Conservation (phyloP, 2,329 filamentous ascomycete genomes). For the Tothia fuscella region DNA sequence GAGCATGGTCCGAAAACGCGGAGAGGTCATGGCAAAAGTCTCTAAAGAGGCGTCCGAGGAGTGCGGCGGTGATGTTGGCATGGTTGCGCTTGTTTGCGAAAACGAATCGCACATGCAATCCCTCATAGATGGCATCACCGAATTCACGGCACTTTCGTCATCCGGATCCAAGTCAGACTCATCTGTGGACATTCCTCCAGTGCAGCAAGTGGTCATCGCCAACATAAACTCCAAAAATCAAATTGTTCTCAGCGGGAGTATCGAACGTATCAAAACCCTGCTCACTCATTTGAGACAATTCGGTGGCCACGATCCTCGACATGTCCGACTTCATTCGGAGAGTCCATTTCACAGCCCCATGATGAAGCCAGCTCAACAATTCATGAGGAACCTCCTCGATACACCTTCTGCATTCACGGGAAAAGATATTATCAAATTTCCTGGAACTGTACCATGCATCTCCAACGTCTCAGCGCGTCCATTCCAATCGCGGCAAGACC, state of each 20-base stretch:
- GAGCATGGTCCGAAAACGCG: constrained; percentile 62
- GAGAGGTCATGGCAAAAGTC: constrained; percentile 72
- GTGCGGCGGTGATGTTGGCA: constrained; percentile 75
- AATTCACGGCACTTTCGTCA: constrained; percentile 61
- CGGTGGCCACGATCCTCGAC: constrained; percentile 78
- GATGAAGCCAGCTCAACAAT: constrained; percentile 71
- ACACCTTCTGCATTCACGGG: constrained; percentile 38
- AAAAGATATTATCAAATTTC: constrained; percentile 61
- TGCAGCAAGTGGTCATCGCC: constrained; percentile 79
- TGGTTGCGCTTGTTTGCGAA: constrained; percentile 87
- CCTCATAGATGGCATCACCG: constrained; percentile 62
- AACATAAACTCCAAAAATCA: constrained; percentile 96
- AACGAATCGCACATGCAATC: constrained; percentile 54
- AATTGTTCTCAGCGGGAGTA: constrained; percentile 82
- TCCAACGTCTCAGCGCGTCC: constrained; percentile 78
- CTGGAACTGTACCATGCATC: constrained; percentile 62
- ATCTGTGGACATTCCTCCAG: constrained; percentile 55
- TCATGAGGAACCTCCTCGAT: constrained; percentile 58
- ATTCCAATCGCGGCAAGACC: constrained; percentile 58
- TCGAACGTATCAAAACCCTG: constrained; percentile 69
- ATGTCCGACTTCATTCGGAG: constrained; percentile 75
- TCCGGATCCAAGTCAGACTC: constrained; percentile 57
- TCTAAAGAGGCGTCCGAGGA: constrained; percentile 52
- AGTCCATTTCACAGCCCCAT: constrained; percentile 85
- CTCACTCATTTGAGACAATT: constrained; percentile 80